Percentiles rank a stretch among this genome's conserved stretches.
Conservation (phyloP, 1,284 basidiomycete species). For the Sparassis latifolia region DNA sequence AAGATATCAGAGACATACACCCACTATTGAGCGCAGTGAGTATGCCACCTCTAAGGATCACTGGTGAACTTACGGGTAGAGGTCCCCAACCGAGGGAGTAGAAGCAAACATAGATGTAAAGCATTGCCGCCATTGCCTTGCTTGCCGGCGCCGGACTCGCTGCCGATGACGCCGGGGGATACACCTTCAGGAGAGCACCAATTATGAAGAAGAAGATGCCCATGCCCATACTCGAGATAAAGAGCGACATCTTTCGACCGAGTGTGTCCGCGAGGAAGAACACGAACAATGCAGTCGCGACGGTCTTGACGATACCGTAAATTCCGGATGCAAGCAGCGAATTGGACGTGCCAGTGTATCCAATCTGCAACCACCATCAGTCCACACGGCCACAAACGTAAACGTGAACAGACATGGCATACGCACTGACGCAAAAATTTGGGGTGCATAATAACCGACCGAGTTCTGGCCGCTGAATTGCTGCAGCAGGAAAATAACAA, state of each 20-base stretch:
- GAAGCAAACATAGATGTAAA: constrained; percentile 73
- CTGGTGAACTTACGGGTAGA: constrained; percentile 14
- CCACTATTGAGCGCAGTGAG: constrained; percentile 33
- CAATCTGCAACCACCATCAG: constrained; percentile 37
- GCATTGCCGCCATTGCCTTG: constrained; percentile 68
- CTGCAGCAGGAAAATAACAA: constrained; percentile 55
- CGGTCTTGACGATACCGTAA: constrained; percentile 74
- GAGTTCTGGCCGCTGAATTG: constrained; percentile 60
- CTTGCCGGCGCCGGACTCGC: constrained; percentile 41
- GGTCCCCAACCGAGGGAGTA: constrained; percentile 54
- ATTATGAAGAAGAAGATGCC: constrained; percentile 57
- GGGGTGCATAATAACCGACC: constrained; percentile 75
- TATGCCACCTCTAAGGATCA: constrained; percentile 29
- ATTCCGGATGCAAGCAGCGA: constrained; percentile 76
- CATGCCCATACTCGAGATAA: constrained; percentile 63
- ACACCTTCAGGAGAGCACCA: constrained; percentile 70
- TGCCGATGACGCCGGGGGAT: constrained; percentile 40
- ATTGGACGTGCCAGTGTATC: constrained; percentile 51
- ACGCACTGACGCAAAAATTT: constrained; percentile 60
- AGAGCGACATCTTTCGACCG: constrained; percentile 51
- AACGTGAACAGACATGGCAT: background rate
- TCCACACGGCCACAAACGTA: background rate
- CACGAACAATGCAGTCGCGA: constrained; percentile 63
- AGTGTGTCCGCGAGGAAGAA: constrained; percentile 49
- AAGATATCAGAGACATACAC: constrained; percentile 79